These are phyloP conservation scores for Schizophyllum amplum DNA, from an alignment of 1,284 basidiomycete species.

Conservation along the genomic window DNA sequence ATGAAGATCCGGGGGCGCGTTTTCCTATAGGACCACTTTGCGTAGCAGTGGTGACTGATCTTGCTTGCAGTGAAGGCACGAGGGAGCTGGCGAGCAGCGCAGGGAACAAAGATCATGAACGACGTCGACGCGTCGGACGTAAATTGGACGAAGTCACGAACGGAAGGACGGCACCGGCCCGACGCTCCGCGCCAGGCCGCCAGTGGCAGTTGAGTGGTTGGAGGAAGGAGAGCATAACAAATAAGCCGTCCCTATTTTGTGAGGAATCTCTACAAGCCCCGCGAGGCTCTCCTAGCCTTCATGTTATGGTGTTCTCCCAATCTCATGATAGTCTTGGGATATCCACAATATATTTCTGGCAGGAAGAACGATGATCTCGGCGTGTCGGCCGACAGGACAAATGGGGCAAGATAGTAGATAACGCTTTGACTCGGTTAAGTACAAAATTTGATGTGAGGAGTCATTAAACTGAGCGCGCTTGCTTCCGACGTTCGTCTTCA, in stretches of 20 bases:
- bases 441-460: not conserved
- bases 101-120: not conserved
- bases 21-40: not conserved
- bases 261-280: too few relatives aligned
- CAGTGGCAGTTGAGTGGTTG: too few relatives aligned
- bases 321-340: too few relatives aligned
- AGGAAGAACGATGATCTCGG: not conserved
- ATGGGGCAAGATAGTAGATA: not conserved
- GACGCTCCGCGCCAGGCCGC: not conserved
- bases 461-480: not conserved
- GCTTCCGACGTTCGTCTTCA: not conserved
- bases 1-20: not conserved
- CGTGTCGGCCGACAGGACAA: not conserved
- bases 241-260: too few relatives aligned
- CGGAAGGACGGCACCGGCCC: too few relatives aligned
- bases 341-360: too few relatives aligned
- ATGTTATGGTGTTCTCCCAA: too few relatives aligned
- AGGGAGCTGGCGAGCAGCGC: not conserved
- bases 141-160: not conserved
- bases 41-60: too few relatives aligned
- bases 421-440: not conserved
- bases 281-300: too few relatives aligned
- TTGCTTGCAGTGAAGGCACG: too few relatives aligned
- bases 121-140: not conserved
- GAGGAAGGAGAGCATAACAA: too few relatives aligned